These are phyloP conservation scores for Cladosporium velox DNA, from an alignment of 2,329 filamentous ascomycete genomes.

Conservation along the genomic window DNA sequence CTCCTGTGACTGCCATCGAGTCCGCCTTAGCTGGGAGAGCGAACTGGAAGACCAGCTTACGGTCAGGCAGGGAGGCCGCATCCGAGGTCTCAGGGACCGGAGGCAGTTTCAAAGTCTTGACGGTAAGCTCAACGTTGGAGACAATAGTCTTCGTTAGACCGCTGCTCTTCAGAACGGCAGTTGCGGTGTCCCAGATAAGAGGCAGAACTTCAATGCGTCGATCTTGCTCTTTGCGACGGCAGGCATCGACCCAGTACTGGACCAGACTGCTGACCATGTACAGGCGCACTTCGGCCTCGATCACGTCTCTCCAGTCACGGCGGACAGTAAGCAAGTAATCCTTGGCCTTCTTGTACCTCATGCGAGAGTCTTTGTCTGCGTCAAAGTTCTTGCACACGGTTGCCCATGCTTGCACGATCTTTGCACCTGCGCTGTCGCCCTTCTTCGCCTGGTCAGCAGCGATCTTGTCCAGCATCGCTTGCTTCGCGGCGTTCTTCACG, in stretches of 20 bases:
- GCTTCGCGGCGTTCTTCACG: conserved; percentile 41
- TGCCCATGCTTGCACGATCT: conserved; percentile 50
- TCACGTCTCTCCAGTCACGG: conserved; percentile 40
- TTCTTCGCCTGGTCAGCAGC: conserved; percentile 46
- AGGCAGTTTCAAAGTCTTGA: conserved; percentile 45
- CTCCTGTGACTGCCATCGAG: conserved; percentile 36
- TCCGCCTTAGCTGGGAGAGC: conserved; percentile 35
- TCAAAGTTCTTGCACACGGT: conserved; percentile 50
- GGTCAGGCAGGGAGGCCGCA: conserved; percentile 24
- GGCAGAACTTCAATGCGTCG: conserved; percentile 47
- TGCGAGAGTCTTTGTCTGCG: conserved; percentile 45
- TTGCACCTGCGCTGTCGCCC: conserved; percentile 43
- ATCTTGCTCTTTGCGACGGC: conserved; percentile 37
- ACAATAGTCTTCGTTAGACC: conserved; percentile 47
- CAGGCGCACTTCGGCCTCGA: conserved; percentile 50
- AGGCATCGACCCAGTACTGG: conserved; percentile 50
- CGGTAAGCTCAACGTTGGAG: conserved; percentile 39
- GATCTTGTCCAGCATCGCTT: conserved; percentile 48
- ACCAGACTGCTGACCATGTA: conserved; percentile 54
- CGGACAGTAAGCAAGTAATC: conserved; percentile 51
- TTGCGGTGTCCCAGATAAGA: conserved; percentile 49
- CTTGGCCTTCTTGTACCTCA: conserved; percentile 52
- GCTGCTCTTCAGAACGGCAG: conserved; percentile 41
- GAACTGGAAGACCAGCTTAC: conserved; percentile 49
- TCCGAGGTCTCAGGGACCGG: conserved; percentile 32